Conservation (phyloP, 176 grass and related monocot genomes). For the Paspalum vaginatum region DNA sequence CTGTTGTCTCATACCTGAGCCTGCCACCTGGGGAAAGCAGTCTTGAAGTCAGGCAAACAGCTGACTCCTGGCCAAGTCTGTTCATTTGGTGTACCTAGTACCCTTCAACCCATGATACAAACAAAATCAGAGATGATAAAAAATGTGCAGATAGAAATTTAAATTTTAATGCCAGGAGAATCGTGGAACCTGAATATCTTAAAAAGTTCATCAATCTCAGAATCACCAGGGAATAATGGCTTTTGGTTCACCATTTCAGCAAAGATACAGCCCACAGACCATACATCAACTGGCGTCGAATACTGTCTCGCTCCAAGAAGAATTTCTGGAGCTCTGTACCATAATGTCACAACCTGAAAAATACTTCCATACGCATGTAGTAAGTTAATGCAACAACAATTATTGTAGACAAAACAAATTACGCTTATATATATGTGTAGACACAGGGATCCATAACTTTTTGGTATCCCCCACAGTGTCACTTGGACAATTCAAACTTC, state of each 20-base stretch:
- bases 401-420: not conserved
- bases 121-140: conserved; percentile 29
- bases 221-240: conserved; percentile 89
- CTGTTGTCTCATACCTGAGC: conserved; percentile 54
- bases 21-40: conserved; percentile 88
- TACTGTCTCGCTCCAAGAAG: conserved; percentile 85
- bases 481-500: not conserved
- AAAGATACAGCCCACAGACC: conserved; percentile 97
- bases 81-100: conserved; percentile 90
- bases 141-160: conserved; percentile 14
- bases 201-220: conserved; percentile 93
- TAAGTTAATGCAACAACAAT: conserved; percentile 26
- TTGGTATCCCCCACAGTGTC: not conserved
- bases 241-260: conserved; percentile 97
- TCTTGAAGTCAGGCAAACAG: conserved; percentile 81
- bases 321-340: conserved; percentile 96
- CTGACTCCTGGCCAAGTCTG: conserved; percentile 92
- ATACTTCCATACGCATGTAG: conserved; percentile 32
- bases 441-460: not conserved
- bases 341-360: conserved; percentile 93
- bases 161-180: conserved; percentile 24
- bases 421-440: conserved; percentile 5
- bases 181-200: conserved; percentile 87
- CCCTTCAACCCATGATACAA: conserved; percentile 43
- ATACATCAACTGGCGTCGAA: conserved; percentile 93